Base-by-base conservation (phyloP, 805 yeast genomes). In the Starmerella vitae region DNA sequence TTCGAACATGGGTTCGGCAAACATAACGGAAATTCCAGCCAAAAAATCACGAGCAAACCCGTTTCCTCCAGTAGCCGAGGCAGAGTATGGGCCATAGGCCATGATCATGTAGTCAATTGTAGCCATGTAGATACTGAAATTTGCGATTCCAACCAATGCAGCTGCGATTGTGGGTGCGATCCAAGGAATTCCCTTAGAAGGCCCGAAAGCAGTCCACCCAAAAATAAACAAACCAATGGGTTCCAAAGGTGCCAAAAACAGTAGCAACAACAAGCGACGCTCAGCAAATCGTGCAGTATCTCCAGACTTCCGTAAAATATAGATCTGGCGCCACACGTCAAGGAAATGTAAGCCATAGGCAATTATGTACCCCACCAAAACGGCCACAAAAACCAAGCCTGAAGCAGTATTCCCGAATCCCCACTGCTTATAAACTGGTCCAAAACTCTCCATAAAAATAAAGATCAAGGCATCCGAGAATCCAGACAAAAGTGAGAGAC, bases 11-110 rank as follows among this genome's bases (percentile, higher is more conserved):
- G 68, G 67, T 3, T 56, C 54, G 18, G 67, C 57, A 37, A 55
- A 61, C 60, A 62, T 59, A 12, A 64, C 55, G 8, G 63, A 47
- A 31, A 63, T 49, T 43, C 68, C 68, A 2, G 66, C 66, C 32
- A 63, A 45, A 40, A 62, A 57, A 38, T 63, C 68, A 33, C 68
- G 55, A 13, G 67, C 61, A 43, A 61, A 62, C 5, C 66, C 68
- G 41, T 63, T 63, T 25, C 67, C 67, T 7, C 67, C 67, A 3
- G 67, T 62, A 6, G 68, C 67, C 13, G 66, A 62, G 0, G 68
- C 65, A 22, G 67, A 60, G 47, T 61, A 63, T 3, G 62, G 64
- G 8, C 66, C 66, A 42, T 63, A 63, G 5, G 65, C 62, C 3
- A 63, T 61, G 14, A 62, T 57, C 67, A 63, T 63, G 41, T 63